phyloP scores from a whole-genome alignment of 2,329 filamentous ascomycete genomes.

The Talaromyces sp. region DNA sequence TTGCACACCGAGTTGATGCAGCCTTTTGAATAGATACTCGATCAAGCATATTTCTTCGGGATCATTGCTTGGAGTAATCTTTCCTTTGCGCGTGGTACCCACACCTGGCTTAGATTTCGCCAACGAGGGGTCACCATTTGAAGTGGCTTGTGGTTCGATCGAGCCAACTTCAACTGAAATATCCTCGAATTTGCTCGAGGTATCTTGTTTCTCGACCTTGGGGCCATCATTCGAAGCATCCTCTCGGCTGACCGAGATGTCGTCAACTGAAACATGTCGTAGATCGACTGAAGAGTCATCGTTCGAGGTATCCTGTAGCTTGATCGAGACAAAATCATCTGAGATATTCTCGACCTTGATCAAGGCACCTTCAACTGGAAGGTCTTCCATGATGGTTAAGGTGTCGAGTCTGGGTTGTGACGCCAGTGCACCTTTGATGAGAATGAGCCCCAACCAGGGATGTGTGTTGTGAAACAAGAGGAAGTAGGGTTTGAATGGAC shows the following conservation, averaged over 20 bases:
- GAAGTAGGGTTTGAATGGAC: background rate
- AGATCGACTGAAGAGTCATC: background rate
- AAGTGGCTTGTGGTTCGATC: no score
- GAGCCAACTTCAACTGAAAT: background rate
- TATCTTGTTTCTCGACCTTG: background rate
- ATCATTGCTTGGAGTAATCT: no score
- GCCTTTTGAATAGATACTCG: slow-evolving; percentile 62
- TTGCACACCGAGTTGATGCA: slow-evolving; percentile 63
- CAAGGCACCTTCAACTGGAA: background rate
- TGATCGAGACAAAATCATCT: background rate
- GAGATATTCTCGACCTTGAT: background rate
- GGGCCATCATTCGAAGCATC: background rate
- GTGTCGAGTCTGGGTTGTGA: background rate
- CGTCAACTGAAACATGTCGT: background rate
- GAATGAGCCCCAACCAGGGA: background rate
- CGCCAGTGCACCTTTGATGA: background rate
- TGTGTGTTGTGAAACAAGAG: background rate
- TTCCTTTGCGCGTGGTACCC: no score
- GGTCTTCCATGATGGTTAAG: background rate
- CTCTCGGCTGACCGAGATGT: no score
- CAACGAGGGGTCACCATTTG: no score
- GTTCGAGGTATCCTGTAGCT: background rate
- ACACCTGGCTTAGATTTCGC: no score
- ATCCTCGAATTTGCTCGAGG: background rate
- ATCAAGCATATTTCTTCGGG: slow-evolving; percentile 11